These are phyloP conservation scores for Physcomitrellopsis africana DNA, from an alignment of 225 moss, liverwort and hornwort species.

Conservation along the genomic window DNA sequence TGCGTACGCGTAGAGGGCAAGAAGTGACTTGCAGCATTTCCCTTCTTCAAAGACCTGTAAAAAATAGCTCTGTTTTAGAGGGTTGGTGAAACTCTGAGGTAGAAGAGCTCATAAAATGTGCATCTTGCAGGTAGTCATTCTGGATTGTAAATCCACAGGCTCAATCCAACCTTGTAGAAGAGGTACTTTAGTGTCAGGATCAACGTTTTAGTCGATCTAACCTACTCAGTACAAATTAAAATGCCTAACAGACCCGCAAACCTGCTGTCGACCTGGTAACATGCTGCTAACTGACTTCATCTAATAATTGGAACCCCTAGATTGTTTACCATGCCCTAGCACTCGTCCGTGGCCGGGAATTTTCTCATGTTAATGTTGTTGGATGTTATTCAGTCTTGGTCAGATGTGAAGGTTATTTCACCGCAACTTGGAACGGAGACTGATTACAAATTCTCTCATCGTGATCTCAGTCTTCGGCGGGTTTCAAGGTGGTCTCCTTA, in stretches of 20 bases:
- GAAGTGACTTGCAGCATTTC: neutral
- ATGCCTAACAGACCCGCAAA: neutral
- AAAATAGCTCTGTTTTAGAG: neutral
- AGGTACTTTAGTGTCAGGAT: neutral
- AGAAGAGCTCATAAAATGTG: neutral
- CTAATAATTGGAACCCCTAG: neutral
- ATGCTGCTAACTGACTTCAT: neutral
- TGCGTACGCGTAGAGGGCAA: neutral
- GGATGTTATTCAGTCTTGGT: conserved; percentile 69
- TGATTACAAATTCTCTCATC: conserved; percentile 86
- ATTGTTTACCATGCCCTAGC: neutral
- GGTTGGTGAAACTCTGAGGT: neutral
- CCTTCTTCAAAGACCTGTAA: neutral
- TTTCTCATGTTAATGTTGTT: conserved; percentile 25
- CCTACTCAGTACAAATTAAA: neutral
- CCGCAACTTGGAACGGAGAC: conserved; percentile 88
- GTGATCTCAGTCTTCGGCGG: conserved; percentile 71
- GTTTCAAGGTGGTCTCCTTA: conserved; percentile 62
- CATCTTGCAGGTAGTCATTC: neutral
- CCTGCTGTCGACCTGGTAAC: conserved; percentile 4
- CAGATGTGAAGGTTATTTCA: conserved; percentile 89
- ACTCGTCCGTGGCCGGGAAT: neutral
- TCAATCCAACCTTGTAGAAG: neutral
- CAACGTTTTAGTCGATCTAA: conserved; percentile 20
- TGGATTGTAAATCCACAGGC: neutral